Evolutionary conservation across 495 filamentous ascomycete genomes (phyloP).

Genomic region (Diplogelasinospora grovesii): DNA sequence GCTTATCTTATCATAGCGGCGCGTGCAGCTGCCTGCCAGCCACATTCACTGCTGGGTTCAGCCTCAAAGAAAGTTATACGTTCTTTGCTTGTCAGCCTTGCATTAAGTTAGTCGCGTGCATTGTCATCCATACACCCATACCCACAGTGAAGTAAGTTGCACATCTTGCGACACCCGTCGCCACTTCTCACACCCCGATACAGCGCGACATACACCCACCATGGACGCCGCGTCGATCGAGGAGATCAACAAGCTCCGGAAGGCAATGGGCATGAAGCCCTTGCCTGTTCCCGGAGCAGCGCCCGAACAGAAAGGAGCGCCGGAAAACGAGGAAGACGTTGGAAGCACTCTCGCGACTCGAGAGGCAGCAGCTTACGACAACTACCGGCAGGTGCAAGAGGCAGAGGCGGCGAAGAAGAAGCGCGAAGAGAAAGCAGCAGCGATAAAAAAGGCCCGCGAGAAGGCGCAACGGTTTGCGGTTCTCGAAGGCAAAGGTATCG

Average conservation of each 20-base stretch:
- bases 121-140: not conserved
- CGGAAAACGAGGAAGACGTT: conserved; percentile 50
- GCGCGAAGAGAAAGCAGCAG: conserved; percentile 68
- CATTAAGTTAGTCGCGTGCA: no score
- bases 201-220: conserved; percentile 13
- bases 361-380: conserved; percentile 66
- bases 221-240: conserved; percentile 88
- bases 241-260: conserved; percentile 88
- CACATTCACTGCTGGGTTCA: conserved; percentile 3
- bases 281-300: conserved; percentile 69
- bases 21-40: not conserved
- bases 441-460: conserved; percentile 85
- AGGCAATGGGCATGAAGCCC: conserved; percentile 83
- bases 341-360: conserved; percentile 74
- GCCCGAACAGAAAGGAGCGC: conserved; percentile 24
- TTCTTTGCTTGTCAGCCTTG: conserved; percentile 4
- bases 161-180: not conserved
- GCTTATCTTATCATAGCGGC: conserved; percentile 21
- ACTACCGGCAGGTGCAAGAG: conserved; percentile 48
- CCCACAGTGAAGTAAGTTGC: not conserved
- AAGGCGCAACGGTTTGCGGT: conserved; percentile 64
- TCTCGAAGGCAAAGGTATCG: conserved; percentile 74
- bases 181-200: not conserved
- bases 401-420: conserved; percentile 59
- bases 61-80: conserved; percentile 2